Evolutionary conservation across 2,329 filamentous ascomycete genomes (phyloP).

Genomic region (Calonectria multiphialidica): DNA sequence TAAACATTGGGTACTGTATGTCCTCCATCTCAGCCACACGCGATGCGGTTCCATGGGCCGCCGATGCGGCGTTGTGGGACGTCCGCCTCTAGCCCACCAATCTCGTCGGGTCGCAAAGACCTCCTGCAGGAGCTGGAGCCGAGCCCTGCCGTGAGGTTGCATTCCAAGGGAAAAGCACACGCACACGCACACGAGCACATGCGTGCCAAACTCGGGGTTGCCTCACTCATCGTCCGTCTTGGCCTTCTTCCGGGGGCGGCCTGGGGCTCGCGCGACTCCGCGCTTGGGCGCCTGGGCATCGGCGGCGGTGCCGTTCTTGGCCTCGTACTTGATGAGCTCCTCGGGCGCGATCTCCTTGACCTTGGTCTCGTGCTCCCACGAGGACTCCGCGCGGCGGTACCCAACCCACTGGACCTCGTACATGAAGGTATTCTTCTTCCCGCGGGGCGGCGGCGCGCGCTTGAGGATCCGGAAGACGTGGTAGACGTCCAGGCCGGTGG

Average conservation of each 20-base stretch:
- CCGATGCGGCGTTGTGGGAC: background rate
- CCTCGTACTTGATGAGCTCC: slow-evolving; percentile 41
- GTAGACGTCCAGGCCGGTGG: slow-evolving; percentile 39
- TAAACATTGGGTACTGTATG: background rate
- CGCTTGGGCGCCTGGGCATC: slow-evolving; percentile 34
- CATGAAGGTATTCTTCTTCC: slow-evolving; percentile 33
- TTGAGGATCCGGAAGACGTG: slow-evolving; percentile 44
- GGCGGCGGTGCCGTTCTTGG: slow-evolving; percentile 30
- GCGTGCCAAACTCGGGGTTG: background rate
- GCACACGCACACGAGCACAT: background rate
- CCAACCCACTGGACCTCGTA: slow-evolving; percentile 45
- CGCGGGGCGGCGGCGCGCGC: slow-evolving; percentile 29
- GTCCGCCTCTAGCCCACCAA: background rate
- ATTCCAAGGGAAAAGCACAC: background rate
- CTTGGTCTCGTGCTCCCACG: slow-evolving; percentile 39
- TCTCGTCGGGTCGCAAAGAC: background rate
- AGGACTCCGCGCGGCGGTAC: slow-evolving; percentile 38
- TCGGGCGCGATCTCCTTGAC: slow-evolving; percentile 38
- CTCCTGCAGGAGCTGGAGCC: background rate
- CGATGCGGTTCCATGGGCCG: background rate
- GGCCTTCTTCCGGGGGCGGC: slow-evolving; percentile 42
- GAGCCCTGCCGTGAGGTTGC: background rate
- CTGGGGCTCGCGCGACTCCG: slow-evolving; percentile 34
- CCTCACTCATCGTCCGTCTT: slow-evolving; percentile 1
- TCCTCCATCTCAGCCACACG: background rate